phyloP scores from a whole-genome alignment of 129 eudicot species.

The Centella asiatica region DNA sequence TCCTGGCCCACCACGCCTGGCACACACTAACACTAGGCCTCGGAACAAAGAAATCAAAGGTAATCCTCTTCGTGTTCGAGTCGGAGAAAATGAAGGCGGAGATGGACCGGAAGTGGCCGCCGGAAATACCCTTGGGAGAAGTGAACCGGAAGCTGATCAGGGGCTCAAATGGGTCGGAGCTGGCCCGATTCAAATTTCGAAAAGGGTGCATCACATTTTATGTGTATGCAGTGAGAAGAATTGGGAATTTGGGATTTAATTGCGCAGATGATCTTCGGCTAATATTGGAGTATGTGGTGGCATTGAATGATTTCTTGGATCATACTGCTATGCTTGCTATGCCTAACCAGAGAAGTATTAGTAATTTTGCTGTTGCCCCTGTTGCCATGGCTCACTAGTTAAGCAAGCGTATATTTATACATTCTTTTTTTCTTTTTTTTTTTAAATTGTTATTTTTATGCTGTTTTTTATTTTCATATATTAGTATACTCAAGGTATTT shows the following conservation, averaged over 20 bases:
- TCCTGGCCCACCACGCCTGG: slow-evolving; percentile 97
- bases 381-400: slow-evolving; percentile 64
- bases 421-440: not conserved
- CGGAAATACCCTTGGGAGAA: slow-evolving; percentile 72
- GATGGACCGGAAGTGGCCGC: slow-evolving; percentile 68
- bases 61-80: slow-evolving; percentile 66
- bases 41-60: slow-evolving; percentile 84
- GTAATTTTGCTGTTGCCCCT: slow-evolving; percentile 33
- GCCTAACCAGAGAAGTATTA: slow-evolving; percentile 78
- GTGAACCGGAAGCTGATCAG: slow-evolving; percentile 70
- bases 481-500: no score
- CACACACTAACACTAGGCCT: slow-evolving; percentile 95
- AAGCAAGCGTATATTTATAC: slow-evolving; percentile 22
- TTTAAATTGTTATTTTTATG: not conserved
- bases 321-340: slow-evolving; percentile 97
- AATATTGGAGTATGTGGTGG: slow-evolving; percentile 59
- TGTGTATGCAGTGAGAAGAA: slow-evolving; percentile 64
- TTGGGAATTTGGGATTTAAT: slow-evolving; percentile 47
- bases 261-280: slow-evolving; percentile 69
- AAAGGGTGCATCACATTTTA: slow-evolving; percentile 95
- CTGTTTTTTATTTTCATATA: not conserved
- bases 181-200: slow-evolving; percentile 88
- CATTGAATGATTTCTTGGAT: slow-evolving; percentile 86
- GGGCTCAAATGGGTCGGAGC: slow-evolving; percentile 52
- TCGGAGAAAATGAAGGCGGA: slow-evolving; percentile 48